phyloP scores from a whole-genome alignment of 192 early-diverging fungal species.

The Umbelopsis isabellina region DNA sequence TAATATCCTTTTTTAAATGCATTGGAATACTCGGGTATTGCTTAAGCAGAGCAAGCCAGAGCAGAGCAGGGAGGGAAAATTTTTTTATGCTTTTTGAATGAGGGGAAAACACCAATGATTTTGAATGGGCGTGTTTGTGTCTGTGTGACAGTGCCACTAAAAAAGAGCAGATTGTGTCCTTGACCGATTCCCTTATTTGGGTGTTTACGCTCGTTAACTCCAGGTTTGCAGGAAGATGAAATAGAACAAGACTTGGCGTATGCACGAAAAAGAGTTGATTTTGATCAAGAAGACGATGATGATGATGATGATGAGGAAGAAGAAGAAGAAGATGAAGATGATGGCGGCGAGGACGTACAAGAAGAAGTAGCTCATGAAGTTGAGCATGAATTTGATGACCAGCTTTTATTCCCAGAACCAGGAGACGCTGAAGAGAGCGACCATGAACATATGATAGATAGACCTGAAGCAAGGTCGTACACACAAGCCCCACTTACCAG shows the following conservation, averaged over 20 bases:
- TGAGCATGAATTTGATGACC: conserved; percentile 10
- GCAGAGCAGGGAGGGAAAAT: background rate
- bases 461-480: background rate
- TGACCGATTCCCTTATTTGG: conserved; percentile 22
- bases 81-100: background rate
- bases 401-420: conserved; percentile 14
- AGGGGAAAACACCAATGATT: background rate
- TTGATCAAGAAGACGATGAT: conserved; percentile 18
- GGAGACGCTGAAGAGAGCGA: background rate
- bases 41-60: background rate
- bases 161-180: conserved; percentile 1
- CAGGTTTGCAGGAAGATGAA: conserved; percentile 35
- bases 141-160: conserved; percentile 12
- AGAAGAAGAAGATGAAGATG: conserved; percentile 6
- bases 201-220: conserved; percentile 38
- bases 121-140: conserved; percentile 16
- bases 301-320: background rate
- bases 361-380: background rate
- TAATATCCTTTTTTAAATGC: conserved; percentile 43
- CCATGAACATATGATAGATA: conserved; percentile 3
- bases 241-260: conserved; percentile 28
- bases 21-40: background rate
- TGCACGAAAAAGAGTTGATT: conserved; percentile 4
- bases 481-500: background rate
- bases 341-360: too few species aligned